phyloP scores from a whole-genome alignment of 2,329 filamentous ascomycete genomes.

The Aphanoascus verrucosus region DNA sequence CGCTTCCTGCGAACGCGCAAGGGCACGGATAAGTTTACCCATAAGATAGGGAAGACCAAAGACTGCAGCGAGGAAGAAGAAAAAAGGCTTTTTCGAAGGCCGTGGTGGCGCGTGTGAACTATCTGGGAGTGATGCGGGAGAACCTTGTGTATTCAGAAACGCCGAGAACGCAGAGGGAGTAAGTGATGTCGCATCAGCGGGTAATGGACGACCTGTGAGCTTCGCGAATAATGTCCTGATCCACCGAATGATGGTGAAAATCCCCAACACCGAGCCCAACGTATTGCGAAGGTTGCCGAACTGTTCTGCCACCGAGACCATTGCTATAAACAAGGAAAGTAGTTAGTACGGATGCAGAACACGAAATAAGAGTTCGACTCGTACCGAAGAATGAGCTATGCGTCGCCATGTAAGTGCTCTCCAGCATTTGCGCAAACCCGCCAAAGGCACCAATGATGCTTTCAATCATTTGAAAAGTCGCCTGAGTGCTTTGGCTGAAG shows the following conservation, averaged over 20 bases:
- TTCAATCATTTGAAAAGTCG: slow-evolving; percentile 97
- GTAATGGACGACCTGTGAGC: slow-evolving; percentile 79
- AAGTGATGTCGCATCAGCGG: slow-evolving; percentile 73
- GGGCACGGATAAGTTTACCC: slow-evolving; percentile 81
- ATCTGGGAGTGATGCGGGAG: slow-evolving; percentile 45
- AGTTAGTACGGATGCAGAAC: slow-evolving; percentile 8
- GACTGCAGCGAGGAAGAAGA: slow-evolving; percentile 89
- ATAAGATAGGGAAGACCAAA: slow-evolving; percentile 95
- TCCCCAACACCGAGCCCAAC: slow-evolving; percentile 82
- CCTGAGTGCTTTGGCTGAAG: slow-evolving; percentile 88
- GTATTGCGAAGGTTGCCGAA: slow-evolving; percentile 89
- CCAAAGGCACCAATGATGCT: slow-evolving; percentile 93
- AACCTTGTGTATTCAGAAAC: slow-evolving; percentile 60
- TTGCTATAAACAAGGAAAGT: slow-evolving; percentile 48
- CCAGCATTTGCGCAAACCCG: slow-evolving; percentile 96
- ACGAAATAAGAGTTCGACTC: slow-evolving; percentile 25
- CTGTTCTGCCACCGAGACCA: slow-evolving; percentile 97
- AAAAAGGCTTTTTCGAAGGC: slow-evolving; percentile 86
- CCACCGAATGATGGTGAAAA: slow-evolving; percentile 94
- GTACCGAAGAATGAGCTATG: slow-evolving; percentile 96
- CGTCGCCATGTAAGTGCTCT: slow-evolving; percentile 99
- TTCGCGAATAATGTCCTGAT: slow-evolving; percentile 83
- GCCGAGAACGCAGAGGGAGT: slow-evolving; percentile 84
- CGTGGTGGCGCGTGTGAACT: slow-evolving; percentile 56
- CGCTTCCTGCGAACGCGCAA: slow-evolving; percentile 76